phyloP scores from a whole-genome alignment of 371 early-diverging fungal species.

The Circinella umbellata region DNA sequence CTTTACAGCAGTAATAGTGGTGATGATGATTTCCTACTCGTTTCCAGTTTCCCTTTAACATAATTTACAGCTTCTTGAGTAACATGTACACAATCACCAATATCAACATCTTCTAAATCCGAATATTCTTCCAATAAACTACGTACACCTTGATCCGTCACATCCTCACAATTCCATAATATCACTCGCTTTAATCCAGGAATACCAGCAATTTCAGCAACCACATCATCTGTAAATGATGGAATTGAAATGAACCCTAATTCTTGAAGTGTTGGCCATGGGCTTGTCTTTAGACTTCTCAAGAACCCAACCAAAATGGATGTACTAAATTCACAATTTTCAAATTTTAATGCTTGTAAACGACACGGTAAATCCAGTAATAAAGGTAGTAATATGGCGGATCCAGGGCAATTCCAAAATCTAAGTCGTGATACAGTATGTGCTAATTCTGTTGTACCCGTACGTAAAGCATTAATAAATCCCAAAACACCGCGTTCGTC shows the following conservation, averaged over 20 bases:
- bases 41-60: not conserved
- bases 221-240: not conserved
- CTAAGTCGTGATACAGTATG: slow-evolving; percentile 4
- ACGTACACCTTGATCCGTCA: not conserved
- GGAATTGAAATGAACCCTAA: not conserved
- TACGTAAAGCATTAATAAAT: slow-evolving; percentile 1
- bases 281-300: not conserved
- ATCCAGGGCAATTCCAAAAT: slow-evolving; percentile 3
- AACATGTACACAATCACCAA: not conserved
- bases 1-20: not conserved
- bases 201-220: slow-evolving; percentile 8
- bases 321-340: slow-evolving; percentile 6
- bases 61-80: not conserved
- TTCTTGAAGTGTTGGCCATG: slow-evolving; percentile 6
- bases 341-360: not conserved
- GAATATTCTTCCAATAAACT: not conserved
- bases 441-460: not conserved
- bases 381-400: slow-evolving; percentile 2
- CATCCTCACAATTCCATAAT: not conserved
- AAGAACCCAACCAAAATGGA: slow-evolving; percentile 1
- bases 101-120: slow-evolving; percentile 2
- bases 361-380: slow-evolving; percentile 6
- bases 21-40: too few relatives aligned
- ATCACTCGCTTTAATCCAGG: not conserved
- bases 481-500: slow-evolving; percentile 8